Conservation (phyloP, 2,329 filamentous ascomycete species). For the Coleophoma crateriformis region DNA sequence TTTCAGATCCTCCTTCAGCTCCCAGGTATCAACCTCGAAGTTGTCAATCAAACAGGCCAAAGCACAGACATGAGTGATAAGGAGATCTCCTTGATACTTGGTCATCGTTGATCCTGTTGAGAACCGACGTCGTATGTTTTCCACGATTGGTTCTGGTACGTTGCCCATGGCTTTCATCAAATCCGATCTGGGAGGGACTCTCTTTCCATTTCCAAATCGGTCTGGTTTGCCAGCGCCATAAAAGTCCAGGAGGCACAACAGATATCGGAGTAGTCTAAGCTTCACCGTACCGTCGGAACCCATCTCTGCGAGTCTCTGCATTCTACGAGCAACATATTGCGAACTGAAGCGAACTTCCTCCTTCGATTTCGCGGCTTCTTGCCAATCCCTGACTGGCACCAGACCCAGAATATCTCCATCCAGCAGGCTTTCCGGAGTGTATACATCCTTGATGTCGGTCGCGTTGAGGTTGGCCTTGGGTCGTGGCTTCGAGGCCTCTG, state of each 20-base stretch:
- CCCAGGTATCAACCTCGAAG: constrained; percentile 65
- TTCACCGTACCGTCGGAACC: constrained; percentile 36
- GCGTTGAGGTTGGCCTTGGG: constrained; percentile 65
- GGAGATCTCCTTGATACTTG: constrained; percentile 66
- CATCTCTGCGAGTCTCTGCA: constrained; percentile 45
- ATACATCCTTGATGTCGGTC: constrained; percentile 65
- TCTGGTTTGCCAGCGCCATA: constrained; percentile 39
- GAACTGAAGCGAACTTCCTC: constrained; percentile 52
- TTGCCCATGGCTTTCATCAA: constrained; percentile 50
- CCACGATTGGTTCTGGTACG: constrained; percentile 56
- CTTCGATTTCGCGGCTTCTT: constrained; percentile 55
- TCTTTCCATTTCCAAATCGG: constrained; percentile 32
- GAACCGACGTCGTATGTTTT: constrained; percentile 65
- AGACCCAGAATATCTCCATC: constrained; percentile 61
- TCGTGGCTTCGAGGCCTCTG: constrained; percentile 66
- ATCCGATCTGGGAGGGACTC: constrained; percentile 56
- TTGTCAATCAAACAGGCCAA: constrained; percentile 68
- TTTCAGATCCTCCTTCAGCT: constrained; percentile 66
- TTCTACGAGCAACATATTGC: constrained; percentile 59
- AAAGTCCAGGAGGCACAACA: constrained; percentile 51
- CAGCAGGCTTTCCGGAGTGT: constrained; percentile 61
- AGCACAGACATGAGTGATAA: constrained; percentile 69
- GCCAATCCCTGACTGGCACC: constrained; percentile 70
- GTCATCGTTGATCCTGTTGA: constrained; percentile 57
- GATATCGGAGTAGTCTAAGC: constrained; percentile 55